Conservation (phyloP, 2,329 filamentous ascomycete species). For the Eurotiales sp. region DNA sequence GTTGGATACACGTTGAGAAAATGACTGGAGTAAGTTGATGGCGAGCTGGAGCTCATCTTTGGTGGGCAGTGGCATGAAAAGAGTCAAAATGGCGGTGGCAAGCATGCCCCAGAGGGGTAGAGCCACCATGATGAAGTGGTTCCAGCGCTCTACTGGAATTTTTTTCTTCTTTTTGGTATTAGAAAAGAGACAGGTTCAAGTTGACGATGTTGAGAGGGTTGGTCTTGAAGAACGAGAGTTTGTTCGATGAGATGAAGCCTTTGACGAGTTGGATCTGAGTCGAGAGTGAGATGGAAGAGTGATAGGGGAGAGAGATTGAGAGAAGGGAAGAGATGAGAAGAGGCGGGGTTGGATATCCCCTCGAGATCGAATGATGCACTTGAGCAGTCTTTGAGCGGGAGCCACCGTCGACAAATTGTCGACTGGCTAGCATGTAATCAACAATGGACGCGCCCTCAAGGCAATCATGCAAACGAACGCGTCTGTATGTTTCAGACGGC, state of each 20-base stretch:
- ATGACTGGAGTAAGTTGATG: not conserved
- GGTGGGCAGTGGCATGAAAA: constrained; percentile 1
- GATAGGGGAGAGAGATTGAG: not conserved
- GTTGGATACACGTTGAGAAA: not conserved
- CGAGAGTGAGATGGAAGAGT: not conserved
- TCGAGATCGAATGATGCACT: too few relatives aligned
- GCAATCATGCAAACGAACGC: not conserved
- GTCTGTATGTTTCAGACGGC: too few relatives aligned
- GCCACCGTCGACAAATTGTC: not conserved
- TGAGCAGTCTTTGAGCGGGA: not conserved
- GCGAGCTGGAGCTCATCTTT: not conserved
- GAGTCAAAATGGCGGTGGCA: not conserved
- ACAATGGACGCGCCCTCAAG: too few relatives aligned
- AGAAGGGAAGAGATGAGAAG: not conserved
- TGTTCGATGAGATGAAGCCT: not conserved
- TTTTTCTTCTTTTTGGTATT: too few relatives aligned
- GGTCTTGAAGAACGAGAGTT: not conserved
- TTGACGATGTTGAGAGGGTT: not conserved
- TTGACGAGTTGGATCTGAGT: not conserved
- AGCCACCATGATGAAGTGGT: not conserved
- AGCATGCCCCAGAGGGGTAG: not conserved
- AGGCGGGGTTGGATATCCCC: too few relatives aligned
- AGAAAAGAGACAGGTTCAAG: not conserved
- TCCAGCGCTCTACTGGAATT: not conserved
- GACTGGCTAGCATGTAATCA: too few relatives aligned